Percentiles rank a stretch among this genome's conserved stretches.
phyloP scores from a whole-genome alignment of 371 early-diverging fungal species.

The Apophysomyces sp. region DNA sequence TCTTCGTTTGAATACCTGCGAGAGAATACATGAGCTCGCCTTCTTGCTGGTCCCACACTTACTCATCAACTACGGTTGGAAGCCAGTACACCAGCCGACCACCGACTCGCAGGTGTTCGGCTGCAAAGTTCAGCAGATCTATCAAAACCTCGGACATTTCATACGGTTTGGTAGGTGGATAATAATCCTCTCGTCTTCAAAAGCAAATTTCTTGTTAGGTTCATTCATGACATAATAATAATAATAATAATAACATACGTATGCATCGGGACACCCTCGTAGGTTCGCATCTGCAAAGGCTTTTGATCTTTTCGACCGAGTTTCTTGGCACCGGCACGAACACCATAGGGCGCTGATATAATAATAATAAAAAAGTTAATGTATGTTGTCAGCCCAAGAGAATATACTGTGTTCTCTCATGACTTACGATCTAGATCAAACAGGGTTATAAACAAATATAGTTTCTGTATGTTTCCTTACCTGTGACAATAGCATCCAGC shows the following conservation, averaged over 20 bases:
- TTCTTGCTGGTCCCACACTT: no score
- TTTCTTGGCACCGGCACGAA: conserved; percentile 95
- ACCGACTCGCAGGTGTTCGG: conserved; percentile 72
- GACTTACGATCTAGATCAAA: conserved; percentile 18
- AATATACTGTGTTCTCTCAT: no score
- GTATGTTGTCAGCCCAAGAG: no score
- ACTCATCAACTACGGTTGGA: conserved; percentile 88
- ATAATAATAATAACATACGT: conserved; percentile 24
- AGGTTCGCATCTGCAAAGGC: conserved; percentile 47
- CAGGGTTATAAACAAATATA: neutral
- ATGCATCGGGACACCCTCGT: conserved; percentile 68
- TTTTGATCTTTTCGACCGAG: conserved; percentile 74
- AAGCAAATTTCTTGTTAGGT: neutral
- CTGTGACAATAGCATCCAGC: conserved; percentile 86
- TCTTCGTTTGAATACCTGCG: conserved; percentile 69
- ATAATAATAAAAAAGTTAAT: no score
- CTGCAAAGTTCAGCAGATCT: conserved; percentile 88
- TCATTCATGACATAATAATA: neutral
- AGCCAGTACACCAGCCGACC: conserved; percentile 97
- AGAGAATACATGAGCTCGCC: neutral
- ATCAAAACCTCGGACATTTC: conserved; percentile 88
- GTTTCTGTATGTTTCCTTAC: conserved; percentile 10
- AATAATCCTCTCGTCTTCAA: conserved; percentile 63
- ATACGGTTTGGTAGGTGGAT: conserved; percentile 91
- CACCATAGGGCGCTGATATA: conserved; percentile 92